Conservation (phyloP, 2,329 filamentous ascomycete species). For the Coniochaeta pulveracea region DNA sequence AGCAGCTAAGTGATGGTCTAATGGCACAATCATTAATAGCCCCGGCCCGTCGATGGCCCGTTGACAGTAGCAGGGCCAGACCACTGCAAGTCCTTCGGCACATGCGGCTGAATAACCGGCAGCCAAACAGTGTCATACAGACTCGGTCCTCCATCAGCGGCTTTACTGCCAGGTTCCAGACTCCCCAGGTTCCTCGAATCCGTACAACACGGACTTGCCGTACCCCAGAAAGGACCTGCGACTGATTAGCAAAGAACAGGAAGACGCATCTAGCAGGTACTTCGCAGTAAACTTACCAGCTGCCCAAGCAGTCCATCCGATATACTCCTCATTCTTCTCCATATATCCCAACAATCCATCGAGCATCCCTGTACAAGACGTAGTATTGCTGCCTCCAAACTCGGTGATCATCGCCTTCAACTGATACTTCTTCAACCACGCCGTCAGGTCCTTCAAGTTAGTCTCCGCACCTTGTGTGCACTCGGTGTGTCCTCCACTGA, state of each 20-base stretch:
- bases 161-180: conserved; percentile 32
- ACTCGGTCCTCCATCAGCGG: conserved; percentile 27
- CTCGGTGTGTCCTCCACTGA: conserved; percentile 28
- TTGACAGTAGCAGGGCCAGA: conserved; percentile 19
- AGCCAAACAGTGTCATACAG: conserved; percentile 34
- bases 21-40: no score
- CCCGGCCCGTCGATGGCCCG: conserved; percentile 9
- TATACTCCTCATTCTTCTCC: conserved; percentile 31
- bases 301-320: conserved; percentile 40
- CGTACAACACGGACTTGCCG: conserved; percentile 23
- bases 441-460: conserved; percentile 28
- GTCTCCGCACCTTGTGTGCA: conserved; percentile 25
- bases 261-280: neutral
- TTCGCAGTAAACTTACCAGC: conserved; percentile 16
- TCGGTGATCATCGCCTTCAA: conserved; percentile 38
- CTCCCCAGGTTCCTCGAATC: conserved; percentile 28
- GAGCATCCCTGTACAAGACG: conserved; percentile 27
- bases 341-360: conserved; percentile 32
- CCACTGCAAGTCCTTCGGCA: conserved; percentile 28
- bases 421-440: conserved; percentile 31
- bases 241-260: neutral
- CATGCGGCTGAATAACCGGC: conserved; percentile 28
- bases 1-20: no score
- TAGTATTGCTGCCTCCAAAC: conserved; percentile 33
- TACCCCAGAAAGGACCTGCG: conserved; percentile 32